Evolutionary conservation across 2,329 filamentous ascomycete species (phyloP), one percentile per base, ranked within the genome.

Genomic region (Colletotrichum sp.): DNA sequence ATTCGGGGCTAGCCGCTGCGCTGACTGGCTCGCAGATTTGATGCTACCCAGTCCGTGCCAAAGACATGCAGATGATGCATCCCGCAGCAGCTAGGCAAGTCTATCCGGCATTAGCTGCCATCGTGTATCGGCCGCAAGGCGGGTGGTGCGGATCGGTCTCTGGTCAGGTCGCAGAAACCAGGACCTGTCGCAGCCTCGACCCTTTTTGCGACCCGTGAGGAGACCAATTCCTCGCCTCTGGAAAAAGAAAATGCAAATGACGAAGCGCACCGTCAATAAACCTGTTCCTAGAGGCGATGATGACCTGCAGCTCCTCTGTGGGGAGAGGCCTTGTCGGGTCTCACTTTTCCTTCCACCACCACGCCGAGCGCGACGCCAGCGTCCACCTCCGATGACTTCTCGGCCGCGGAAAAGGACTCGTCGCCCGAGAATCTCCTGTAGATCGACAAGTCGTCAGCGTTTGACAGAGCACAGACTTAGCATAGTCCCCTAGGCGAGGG

Each of bases 371-470:
- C 77, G 7, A 78, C 64, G 28, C 77, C 77, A 36, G 77, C 77
- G 38, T 78, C 77, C 55, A 55, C 60, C 61, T 78, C 72, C 69
- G 69, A 70, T n/a, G 72, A 66, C 24, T 75, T 66, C 13, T 74
- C 69, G 43, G 66, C 61, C 67, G 55, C 48, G 69, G 66, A 63
- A 69, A 78, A 78, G 21, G 77, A 78, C 64, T 78, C 77, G 58
- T 78, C 77, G 34, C 77, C 77, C 60, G 77, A 78, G 60, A 78
- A 78, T 64, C 75, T 74, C 77, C 77, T 78, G 67, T 52, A 61
- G 38, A 63, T 32, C 16, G 21, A 61, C 32, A 38, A 21, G 38
- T 57, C 61, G 72, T 78, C 69, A 77, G 77, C 72, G 69, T 69
- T 34, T 34, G 48, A 16, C 32, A 64, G 64, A 38, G 58, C 15